These are phyloP conservation scores for Saraca asoca DNA, from an alignment of 331 rosid genomes.

Conservation along the genomic window DNA sequence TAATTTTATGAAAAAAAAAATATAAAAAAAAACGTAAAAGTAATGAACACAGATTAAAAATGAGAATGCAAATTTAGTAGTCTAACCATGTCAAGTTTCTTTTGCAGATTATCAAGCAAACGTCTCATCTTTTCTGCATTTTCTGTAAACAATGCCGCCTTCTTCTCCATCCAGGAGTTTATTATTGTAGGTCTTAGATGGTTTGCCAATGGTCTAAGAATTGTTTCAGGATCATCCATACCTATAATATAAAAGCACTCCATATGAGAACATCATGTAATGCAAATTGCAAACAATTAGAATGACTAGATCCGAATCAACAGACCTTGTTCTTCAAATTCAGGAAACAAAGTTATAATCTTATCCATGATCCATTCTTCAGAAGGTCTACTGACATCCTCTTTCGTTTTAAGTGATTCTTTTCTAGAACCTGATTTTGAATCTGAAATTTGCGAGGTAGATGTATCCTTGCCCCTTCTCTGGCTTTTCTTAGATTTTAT, in stretches of 20 bases:
- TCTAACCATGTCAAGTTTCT: conserved; percentile 91
- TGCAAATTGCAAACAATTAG: conserved; percentile 11
- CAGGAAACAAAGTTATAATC: conserved; percentile 65
- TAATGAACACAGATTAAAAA: conserved; percentile 12
- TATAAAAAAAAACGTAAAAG: conserved; percentile 14
- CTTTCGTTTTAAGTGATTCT: conserved; percentile 66
- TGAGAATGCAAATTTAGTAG: conserved; percentile 19
- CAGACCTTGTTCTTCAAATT: conserved; percentile 89
- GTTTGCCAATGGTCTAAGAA: conserved; percentile 71
- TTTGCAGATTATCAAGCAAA: conserved; percentile 79
- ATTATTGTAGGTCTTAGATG: conserved; percentile 76
- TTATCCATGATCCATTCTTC: conserved; percentile 93
- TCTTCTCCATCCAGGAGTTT: conserved; percentile 80
- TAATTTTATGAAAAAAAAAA: neutral
- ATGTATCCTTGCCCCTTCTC: conserved; percentile 73
- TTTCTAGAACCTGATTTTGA: conserved; percentile 68
- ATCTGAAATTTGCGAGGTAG: conserved; percentile 58
- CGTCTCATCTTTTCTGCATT: conserved; percentile 71
- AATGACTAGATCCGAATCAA: conserved; percentile 38
- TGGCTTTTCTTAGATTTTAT: conserved; percentile 85
- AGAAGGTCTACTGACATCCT: conserved; percentile 69
- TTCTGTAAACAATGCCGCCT: conserved; percentile 73
- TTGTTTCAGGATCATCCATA: conserved; percentile 65
- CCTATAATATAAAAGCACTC: conserved; percentile 53
- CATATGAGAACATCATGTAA: conserved; percentile 38